These are phyloP conservation scores for Smallanthus sonchifolius DNA, from an alignment of 129 eudicot species.

Conservation along the genomic window DNA sequence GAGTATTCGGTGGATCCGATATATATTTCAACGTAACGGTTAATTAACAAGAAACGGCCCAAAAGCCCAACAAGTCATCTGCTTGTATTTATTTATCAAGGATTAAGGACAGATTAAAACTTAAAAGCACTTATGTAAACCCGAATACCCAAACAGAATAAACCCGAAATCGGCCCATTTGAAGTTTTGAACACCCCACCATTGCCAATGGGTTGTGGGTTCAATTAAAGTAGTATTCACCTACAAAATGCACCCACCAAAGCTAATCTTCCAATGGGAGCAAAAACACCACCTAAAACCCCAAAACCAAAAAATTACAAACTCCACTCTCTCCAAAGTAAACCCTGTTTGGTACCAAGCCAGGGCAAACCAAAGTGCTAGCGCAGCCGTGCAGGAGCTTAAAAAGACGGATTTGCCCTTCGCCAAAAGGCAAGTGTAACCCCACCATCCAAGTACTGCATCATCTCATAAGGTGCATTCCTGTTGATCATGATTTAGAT, in stretches of 20 bases:
- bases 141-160: neutral
- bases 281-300: slow-evolving; percentile 10
- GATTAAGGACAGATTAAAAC: no score
- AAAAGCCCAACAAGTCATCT: neutral
- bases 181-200: slow-evolving; percentile 1
- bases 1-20: neutral
- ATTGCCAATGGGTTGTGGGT: slow-evolving; percentile 11
- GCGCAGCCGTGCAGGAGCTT: neutral
- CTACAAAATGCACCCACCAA: slow-evolving; percentile 30
- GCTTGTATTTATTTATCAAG: no score
- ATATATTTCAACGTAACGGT: neutral
- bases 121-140: no score
- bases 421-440: neutral
- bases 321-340: neutral
- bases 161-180: neutral
- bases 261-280: slow-evolving; percentile 22
- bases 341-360: neutral
- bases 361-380: neutral
- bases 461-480: slow-evolving; percentile 13
- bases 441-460: slow-evolving; percentile 14
- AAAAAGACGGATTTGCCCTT: slow-evolving; percentile 10
- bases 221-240: slow-evolving; percentile 29
- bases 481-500: slow-evolving; percentile 11
- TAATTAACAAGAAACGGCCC: neutral
- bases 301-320: slow-evolving; percentile 14